Base-by-base conservation (phyloP, 164 flowering plant genomes). In the Berberis thunbergii region DNA sequence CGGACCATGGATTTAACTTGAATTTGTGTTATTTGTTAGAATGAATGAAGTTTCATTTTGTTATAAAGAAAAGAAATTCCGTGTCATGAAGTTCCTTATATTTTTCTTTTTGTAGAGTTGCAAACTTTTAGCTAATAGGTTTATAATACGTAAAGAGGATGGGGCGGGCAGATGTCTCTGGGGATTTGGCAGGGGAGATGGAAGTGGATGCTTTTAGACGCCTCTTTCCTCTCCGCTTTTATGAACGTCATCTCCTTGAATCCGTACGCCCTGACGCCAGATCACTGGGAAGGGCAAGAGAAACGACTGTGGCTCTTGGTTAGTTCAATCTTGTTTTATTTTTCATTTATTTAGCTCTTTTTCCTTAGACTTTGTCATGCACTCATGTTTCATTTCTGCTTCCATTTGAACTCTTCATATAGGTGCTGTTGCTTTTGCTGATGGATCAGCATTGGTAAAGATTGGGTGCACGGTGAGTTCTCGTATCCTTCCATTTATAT, bases 131-230 rank as follows among this genome's bases (percentile, higher is more conserved):
- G 26, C 26, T 26, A 26, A 26, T 26, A 26, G 26, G 0, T 26
- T 26, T 26, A 26, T 26, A 13, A 54, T 13, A 26, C 1, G 54
- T 10, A 54, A 13, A 54, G 12, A 54, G 40, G 13, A 54, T 54
- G 57, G 57, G 57, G 39, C 4, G 3, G 8, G 13, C 57, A 1
- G 57, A 38, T 54, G 57, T 7, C 40, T 54, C 57, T 26, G 63
- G 65, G 84, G 87, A 86, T 73, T 70, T 88, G 70, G 82, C 89
- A 6, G 82, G 87, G 11, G 96, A 92, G 71, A 78, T 89, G 88
- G 98, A 92, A 71, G 87, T 84, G 44, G 96, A 92, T 56, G 96
- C 98, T 40, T 87, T 81, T 71, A 75, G 88, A 69, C 84, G 93
- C 13, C 85, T 92, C 46, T 92, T 92, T 69, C 96, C 98, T 38